Evolutionary conservation across 2,329 filamentous ascomycete genomes (phyloP).

Genomic region (Fonsecaea pugnacius): DNA sequence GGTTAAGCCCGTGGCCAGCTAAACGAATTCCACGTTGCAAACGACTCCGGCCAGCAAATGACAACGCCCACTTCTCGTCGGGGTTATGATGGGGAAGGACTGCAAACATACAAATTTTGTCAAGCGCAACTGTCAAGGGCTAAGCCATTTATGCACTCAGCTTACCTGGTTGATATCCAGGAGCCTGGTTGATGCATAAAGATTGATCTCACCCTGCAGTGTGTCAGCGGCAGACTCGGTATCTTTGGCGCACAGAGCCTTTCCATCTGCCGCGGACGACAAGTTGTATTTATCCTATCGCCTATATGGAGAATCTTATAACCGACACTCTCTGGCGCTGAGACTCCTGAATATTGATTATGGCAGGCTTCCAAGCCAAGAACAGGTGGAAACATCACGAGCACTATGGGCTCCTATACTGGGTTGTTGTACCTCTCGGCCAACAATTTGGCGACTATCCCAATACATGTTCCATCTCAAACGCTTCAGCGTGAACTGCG

Average conservation of each 20-base stretch:
- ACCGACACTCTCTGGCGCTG: background rate
- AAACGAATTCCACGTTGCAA: background rate
- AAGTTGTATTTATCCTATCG: background rate
- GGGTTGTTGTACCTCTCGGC: background rate
- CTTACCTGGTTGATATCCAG: background rate
- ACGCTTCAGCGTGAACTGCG: slow-evolving; percentile 8
- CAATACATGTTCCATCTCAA: slow-evolving; percentile 23
- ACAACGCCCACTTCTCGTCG: background rate
- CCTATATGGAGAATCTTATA: background rate
- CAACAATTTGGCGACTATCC: slow-evolving; percentile 8
- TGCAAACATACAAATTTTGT: background rate
- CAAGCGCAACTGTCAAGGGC: background rate
- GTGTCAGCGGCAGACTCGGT: background rate
- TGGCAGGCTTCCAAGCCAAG: background rate
- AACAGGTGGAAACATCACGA: background rate
- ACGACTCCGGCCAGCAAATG: background rate
- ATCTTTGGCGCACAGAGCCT: background rate
- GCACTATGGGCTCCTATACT: background rate
- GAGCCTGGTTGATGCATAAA: background rate
- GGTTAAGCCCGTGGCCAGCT: background rate
- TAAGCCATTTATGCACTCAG: background rate
- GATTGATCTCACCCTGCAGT: background rate
- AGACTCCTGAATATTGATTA: background rate
- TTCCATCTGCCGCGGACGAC: background rate
- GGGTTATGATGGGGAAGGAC: background rate